phyloP scores from a whole-genome alignment of 2,329 filamentous ascomycete species.

The Fusarium coffeatum region DNA sequence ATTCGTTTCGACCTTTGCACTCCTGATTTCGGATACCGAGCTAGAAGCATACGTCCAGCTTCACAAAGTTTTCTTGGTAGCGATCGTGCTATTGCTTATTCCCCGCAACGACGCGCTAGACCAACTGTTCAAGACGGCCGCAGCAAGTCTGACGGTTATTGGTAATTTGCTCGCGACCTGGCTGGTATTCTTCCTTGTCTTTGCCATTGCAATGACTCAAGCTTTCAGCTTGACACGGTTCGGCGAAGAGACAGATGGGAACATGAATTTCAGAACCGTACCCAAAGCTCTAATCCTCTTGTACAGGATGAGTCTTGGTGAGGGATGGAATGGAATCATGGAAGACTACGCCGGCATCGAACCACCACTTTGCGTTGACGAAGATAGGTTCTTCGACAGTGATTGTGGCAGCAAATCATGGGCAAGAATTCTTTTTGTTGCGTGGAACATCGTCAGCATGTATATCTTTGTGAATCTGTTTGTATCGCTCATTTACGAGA shows the following conservation, averaged over 20 bases:
- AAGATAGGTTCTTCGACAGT: constrained; percentile 79
- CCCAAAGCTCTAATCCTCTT: constrained; percentile 93
- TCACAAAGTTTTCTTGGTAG: constrained; percentile 94
- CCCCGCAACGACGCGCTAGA: constrained; percentile 97
- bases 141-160: constrained; percentile 90
- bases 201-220: constrained; percentile 95
- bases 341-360: constrained; percentile 88
- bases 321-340: constrained; percentile 98
- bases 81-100: constrained; percentile 89
- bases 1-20: constrained; percentile 80
- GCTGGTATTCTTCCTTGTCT: constrained; percentile 96
- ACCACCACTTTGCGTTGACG: constrained; percentile 82
- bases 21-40: constrained; percentile 72
- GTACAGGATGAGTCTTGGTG: constrained; percentile 92
- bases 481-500: constrained; percentile 98
- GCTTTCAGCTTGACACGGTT: constrained; percentile 96
- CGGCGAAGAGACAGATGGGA: constrained; percentile 75
- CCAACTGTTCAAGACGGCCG: constrained; percentile 98
- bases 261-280: constrained; percentile 93
- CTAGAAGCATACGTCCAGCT: constrained; percentile 78
- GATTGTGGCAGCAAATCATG: constrained; percentile 93
- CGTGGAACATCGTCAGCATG: constrained; percentile 99
- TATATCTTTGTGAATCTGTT: constrained; percentile 99
- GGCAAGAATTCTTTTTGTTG: constrained; percentile 90
- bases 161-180: constrained; percentile 93